These are phyloP conservation scores for Micractinium conductrix DNA, from an alignment of 139 green algal genomes.

Conservation along the genomic window DNA sequence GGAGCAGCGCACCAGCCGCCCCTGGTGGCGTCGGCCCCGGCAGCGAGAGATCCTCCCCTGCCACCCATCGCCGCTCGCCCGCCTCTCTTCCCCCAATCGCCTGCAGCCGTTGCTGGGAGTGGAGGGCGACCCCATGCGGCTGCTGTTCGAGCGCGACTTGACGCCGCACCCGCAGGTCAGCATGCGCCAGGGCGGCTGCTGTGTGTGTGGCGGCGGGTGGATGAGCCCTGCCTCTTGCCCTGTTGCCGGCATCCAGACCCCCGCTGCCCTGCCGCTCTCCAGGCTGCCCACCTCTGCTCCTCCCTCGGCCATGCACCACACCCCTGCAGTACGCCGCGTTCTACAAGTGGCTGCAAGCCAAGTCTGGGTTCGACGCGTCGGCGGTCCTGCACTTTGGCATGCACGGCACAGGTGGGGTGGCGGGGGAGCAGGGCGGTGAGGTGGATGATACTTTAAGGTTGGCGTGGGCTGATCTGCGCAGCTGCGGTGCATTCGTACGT, in stretches of 20 bases:
- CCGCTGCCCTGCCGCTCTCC: too few relatives aligned
- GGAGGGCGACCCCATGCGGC: slow-evolving; percentile 98
- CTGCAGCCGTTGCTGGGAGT: slow-evolving; percentile 89
- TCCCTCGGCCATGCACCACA: too few relatives aligned
- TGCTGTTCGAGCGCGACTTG: slow-evolving; percentile 97
- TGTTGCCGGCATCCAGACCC: too few relatives aligned
- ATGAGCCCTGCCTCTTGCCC: too few relatives aligned
- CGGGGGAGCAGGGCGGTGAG: slow-evolving; percentile 41
- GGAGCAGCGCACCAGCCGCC: too few relatives aligned
- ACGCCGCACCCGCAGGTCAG: slow-evolving; percentile 96
- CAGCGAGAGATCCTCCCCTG: background rate
- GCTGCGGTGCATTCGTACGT: too few relatives aligned
- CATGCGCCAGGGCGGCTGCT: too few relatives aligned
- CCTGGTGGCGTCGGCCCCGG: background rate
- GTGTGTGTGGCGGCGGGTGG: background rate
- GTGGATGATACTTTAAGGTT: slow-evolving; percentile 25
- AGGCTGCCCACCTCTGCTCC: background rate
- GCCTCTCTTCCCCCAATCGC: background rate
- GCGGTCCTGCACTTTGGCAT: slow-evolving; percentile 98
- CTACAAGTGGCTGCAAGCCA: slow-evolving; percentile 81
- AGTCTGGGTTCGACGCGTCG: slow-evolving; percentile 81
- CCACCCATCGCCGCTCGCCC: too few relatives aligned
- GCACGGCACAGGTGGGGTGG: slow-evolving; percentile 86
- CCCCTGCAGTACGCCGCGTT: slow-evolving; percentile 93
- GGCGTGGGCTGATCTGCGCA: too few relatives aligned